A percentile compares a stretch with the other conserved stretches of the same genome.
Conservation (phyloP, 2,329 filamentous ascomycete genomes). For the Penicillium sclerotiorum region DNA sequence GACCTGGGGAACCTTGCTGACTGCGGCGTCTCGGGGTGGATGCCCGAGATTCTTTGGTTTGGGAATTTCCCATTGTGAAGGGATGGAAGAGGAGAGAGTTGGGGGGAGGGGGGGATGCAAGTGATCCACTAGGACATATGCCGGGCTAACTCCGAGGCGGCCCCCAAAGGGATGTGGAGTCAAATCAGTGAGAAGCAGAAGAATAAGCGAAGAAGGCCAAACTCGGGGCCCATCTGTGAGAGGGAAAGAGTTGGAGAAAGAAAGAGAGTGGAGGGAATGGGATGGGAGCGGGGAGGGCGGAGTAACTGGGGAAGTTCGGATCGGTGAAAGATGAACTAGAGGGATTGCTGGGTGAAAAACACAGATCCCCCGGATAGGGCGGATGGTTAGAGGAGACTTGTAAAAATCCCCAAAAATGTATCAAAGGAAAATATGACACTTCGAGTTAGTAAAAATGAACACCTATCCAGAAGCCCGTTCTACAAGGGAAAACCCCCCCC, state of each 20-base stretch:
- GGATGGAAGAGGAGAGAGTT: background rate
- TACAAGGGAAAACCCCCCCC: too few relatives aligned
- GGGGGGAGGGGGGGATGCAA: constrained; percentile 5
- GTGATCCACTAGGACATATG: constrained; percentile 5
- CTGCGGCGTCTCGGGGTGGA: constrained; percentile 31
- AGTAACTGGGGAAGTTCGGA: constrained; percentile 28
- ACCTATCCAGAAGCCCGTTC: too few relatives aligned
- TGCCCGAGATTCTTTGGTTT: constrained; percentile 50
- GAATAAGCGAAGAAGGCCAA: constrained; percentile 8
- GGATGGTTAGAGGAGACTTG: constrained; percentile 4
- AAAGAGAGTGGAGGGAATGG: constrained; percentile 1
- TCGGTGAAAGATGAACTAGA: constrained; percentile 17
- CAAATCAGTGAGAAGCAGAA: background rate
- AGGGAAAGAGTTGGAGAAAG: constrained; percentile 4
- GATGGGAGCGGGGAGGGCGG: constrained; percentile 14
- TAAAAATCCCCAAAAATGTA: background rate
- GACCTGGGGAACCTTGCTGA: constrained; percentile 33
- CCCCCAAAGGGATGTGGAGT: constrained; percentile 15
- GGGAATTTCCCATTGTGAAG: constrained; percentile 48
- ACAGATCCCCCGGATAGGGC: constrained; percentile 16
- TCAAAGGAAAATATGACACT: background rate
- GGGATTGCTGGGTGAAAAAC: too few relatives aligned
- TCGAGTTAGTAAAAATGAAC: too few relatives aligned
- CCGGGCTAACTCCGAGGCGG: constrained; percentile 16
- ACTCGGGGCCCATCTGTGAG: constrained; percentile 5